Conservation (phyloP, 73 alveolate species). For the Paramecium sexaurelia region DNA sequence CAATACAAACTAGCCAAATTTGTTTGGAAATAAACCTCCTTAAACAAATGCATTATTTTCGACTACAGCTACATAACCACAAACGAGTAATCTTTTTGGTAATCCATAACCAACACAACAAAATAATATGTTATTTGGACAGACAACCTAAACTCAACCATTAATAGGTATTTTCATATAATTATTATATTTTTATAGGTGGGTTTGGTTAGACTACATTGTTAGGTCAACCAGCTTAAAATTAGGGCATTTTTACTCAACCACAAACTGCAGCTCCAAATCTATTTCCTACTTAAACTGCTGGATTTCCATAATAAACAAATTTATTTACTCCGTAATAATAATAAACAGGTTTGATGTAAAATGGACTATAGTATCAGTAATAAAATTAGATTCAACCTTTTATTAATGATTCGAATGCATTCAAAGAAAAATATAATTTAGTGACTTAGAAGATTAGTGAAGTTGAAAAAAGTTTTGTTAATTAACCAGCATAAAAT, state of each 20-base stretch:
- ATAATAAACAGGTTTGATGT: background rate
- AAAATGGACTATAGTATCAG: background rate
- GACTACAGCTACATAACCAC: background rate
- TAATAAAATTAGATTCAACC: background rate
- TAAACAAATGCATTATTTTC: background rate
- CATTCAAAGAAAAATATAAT: background rate
- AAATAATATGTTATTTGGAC: background rate
- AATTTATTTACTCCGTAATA: background rate
- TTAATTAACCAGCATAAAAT: background rate
- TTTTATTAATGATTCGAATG: background rate
- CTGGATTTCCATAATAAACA: background rate
- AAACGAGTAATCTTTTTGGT: background rate
- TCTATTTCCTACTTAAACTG: background rate
- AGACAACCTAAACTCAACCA: background rate
- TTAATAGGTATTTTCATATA: background rate
- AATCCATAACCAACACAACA: background rate
- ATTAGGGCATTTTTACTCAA: background rate
- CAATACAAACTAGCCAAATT: background rate
- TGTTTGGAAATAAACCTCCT: background rate
- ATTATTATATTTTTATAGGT: background rate
- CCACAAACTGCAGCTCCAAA: background rate
- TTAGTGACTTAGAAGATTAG: background rate
- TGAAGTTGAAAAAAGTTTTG: background rate
- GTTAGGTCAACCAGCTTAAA: background rate
- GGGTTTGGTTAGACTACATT: background rate